A percentile compares a stretch with the other conserved stretches of the same genome.
Conservation (phyloP, 805 yeast genomes). For the Metschnikowia sp. region DNA sequence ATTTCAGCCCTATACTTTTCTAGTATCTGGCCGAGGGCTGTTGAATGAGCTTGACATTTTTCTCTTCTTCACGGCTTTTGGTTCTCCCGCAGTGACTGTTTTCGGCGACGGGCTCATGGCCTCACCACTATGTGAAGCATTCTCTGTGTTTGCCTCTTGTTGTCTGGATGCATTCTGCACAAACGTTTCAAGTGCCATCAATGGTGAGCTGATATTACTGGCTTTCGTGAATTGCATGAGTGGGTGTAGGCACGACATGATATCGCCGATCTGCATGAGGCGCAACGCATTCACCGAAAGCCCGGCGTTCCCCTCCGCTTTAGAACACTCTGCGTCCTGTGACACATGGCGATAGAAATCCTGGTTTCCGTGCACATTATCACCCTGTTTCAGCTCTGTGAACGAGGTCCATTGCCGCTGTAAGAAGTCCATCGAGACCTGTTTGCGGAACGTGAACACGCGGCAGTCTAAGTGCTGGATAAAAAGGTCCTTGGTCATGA, state of each 20-base stretch:
- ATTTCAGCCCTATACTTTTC: no score
- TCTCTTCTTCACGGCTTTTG: slow-evolving; percentile 11
- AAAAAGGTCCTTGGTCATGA: slow-evolving; percentile 58
- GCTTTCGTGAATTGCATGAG: slow-evolving; percentile 56
- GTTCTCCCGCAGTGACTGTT: slow-evolving; percentile 8
- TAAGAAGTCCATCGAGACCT: slow-evolving; percentile 23
- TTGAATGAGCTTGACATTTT: slow-evolving; percentile 8
- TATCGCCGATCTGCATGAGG: slow-evolving; percentile 71
- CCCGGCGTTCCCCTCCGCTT: slow-evolving; percentile 55
- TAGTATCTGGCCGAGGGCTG: slow-evolving; percentile 10
- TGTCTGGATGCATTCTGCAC: slow-evolving; percentile 18
- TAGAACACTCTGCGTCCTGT: slow-evolving; percentile 33
- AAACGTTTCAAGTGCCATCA: slow-evolving; percentile 49
- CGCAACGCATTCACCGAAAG: slow-evolving; percentile 64
- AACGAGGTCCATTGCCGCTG: slow-evolving; percentile 26
- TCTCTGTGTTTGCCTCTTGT: background rate
- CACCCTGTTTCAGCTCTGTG: slow-evolving; percentile 8
- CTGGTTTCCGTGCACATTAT: background rate
- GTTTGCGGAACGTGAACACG: slow-evolving; percentile 25
- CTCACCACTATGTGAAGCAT: background rate
- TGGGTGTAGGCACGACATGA: slow-evolving; percentile 67
- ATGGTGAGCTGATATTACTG: slow-evolving; percentile 49
- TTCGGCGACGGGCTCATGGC: slow-evolving; percentile 11
- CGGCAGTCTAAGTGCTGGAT: slow-evolving; percentile 73
- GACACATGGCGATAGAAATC: slow-evolving; percentile 8